These are phyloP conservation scores for Litchi chinensis DNA, from an alignment of 345 rosid genomes.

Conservation along the genomic window DNA sequence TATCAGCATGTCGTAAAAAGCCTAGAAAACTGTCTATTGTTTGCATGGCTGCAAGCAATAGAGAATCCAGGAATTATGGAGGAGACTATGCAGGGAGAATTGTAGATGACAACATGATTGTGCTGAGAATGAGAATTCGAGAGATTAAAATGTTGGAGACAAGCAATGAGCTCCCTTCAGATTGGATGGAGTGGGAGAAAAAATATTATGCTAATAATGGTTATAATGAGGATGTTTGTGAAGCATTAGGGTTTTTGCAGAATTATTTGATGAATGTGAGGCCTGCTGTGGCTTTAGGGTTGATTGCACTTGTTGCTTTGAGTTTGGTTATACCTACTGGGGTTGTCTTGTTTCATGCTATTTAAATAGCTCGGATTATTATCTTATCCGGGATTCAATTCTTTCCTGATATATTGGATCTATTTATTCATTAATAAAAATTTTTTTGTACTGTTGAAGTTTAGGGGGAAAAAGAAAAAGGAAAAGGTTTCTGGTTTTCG, in stretches of 20 bases:
- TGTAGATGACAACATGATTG: background rate
- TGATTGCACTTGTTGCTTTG: conserved; percentile 4
- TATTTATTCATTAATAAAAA: too few relatives aligned
- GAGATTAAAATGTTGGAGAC: background rate
- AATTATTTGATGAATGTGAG: conserved; percentile 30
- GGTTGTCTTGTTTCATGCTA: conserved; percentile 8
- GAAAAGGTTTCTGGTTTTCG: too few relatives aligned
- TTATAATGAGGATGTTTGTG: background rate
- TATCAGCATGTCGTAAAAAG: too few relatives aligned
- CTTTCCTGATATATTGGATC: background rate
- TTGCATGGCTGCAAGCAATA: background rate
- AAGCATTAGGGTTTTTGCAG: conserved; percentile 24
- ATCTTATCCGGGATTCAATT: conserved; percentile 1
- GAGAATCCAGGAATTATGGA: background rate
- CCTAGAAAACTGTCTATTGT: background rate
- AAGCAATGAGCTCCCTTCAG: background rate
- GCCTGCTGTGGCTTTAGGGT: conserved; percentile 30
- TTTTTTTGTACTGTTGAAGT: too few relatives aligned
- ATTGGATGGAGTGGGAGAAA: conserved; percentile 8
- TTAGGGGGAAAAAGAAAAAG: too few relatives aligned
- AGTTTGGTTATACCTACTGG: conserved; percentile 16
- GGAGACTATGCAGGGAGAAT: background rate
- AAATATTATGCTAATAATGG: background rate
- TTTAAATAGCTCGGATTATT: conserved; percentile 9
- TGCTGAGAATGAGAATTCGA: background rate